Conservation (phyloP, 306 rosid species). For the Acacia crassicarpa region DNA sequence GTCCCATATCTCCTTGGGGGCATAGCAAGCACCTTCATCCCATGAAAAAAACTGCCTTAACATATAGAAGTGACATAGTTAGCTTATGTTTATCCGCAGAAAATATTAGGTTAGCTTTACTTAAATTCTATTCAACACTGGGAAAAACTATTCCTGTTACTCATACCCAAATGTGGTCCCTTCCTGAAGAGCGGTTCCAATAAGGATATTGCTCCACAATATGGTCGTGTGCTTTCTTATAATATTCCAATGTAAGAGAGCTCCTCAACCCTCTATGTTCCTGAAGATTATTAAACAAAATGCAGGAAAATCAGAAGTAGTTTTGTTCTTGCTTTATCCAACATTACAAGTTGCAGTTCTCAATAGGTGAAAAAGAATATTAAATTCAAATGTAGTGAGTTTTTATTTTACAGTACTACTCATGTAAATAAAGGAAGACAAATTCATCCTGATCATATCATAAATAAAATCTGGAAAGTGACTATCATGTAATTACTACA, state of each 20-base stretch:
- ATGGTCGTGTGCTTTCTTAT: constrained; percentile 71
- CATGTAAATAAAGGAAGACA: background rate
- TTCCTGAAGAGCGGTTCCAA: constrained; percentile 94
- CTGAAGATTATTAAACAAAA: constrained; percentile 46
- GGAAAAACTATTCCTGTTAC: constrained; percentile 23
- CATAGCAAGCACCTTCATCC: constrained; percentile 99
- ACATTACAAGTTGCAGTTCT: background rate
- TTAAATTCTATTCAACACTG: constrained; percentile 5
- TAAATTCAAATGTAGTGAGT: constrained; percentile 4
- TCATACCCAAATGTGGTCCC: constrained; percentile 95
- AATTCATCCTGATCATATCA: constrained; percentile 14
- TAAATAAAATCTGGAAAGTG: constrained; percentile 1
- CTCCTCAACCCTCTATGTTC: constrained; percentile 89
- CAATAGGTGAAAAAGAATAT: constrained; percentile 21
- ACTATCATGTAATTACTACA: constrained; percentile 17
- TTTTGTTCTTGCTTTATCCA: constrained; percentile 6
- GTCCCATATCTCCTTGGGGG: constrained; percentile 98
- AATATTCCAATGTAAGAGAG: constrained; percentile 83
- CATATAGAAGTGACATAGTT: constrained; percentile 42
- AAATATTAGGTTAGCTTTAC: constrained; percentile 17
- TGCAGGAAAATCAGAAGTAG: constrained; percentile 8
- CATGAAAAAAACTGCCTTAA: constrained; percentile 93
- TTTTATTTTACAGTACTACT: constrained; percentile 10
- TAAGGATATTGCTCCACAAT: constrained; percentile 71
- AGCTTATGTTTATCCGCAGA: constrained; percentile 28